Conservation (phyloP, 2,329 filamentous ascomycete genomes). For the Xylariaceae sp. region DNA sequence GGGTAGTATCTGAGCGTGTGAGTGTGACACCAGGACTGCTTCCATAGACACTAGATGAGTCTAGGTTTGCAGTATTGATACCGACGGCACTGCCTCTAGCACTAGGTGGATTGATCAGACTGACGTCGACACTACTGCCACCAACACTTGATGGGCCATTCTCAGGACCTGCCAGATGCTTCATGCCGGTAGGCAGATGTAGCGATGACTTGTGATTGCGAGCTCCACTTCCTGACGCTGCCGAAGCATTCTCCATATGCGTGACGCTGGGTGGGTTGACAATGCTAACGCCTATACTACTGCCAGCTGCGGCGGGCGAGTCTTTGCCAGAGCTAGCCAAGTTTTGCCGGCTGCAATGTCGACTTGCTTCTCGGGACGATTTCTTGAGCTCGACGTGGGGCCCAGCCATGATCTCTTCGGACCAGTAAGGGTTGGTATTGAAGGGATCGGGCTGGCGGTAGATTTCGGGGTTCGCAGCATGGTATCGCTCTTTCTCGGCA, state of each 20-base stretch:
- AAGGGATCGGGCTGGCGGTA: slow-evolving; percentile 82
- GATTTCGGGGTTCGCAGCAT: slow-evolving; percentile 67
- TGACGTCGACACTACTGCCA: slow-evolving; percentile 34
- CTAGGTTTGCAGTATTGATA: background rate
- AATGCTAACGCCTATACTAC: slow-evolving; percentile 35
- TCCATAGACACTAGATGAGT: slow-evolving; percentile 18
- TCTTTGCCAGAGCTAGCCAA: slow-evolving; percentile 58
- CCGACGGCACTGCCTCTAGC: background rate
- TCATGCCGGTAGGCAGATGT: background rate
- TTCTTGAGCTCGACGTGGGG: slow-evolving; percentile 61
- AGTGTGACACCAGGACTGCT: slow-evolving; percentile 37
- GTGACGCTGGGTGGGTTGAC: slow-evolving; percentile 25
- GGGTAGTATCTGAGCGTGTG: slow-evolving; percentile 39
- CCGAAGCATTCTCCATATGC: background rate
- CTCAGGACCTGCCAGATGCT: background rate
- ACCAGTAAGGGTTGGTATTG: slow-evolving; percentile 85
- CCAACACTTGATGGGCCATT: slow-evolving; percentile 14
- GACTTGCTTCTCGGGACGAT: slow-evolving; percentile 49
- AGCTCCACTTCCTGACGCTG: background rate
- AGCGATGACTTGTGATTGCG: background rate
- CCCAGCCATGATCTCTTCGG: slow-evolving; percentile 79
- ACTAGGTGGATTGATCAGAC: slow-evolving; percentile 30
- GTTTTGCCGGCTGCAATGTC: slow-evolving; percentile 41
- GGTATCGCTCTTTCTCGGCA: slow-evolving; percentile 61
- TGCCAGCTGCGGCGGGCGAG: slow-evolving; percentile 36